A percentile compares a stretch with the other conserved stretches of the same genome.
Conservation (phyloP, 768 basidiomycete genomes). For the Leucocoprinus sp. region DNA sequence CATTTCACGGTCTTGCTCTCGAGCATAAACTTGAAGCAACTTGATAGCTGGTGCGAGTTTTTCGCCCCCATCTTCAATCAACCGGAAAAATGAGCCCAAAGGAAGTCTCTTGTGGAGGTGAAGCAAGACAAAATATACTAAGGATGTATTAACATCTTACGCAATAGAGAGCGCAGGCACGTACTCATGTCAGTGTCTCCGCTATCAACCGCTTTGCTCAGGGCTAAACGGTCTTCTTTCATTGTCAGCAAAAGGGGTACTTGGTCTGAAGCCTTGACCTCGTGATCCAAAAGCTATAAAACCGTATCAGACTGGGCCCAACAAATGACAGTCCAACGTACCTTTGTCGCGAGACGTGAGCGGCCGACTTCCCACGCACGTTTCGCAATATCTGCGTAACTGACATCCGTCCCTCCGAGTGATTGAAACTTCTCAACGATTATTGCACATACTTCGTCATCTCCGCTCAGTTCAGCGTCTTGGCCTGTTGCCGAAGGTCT, state of each 20-base stretch:
- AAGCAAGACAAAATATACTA: constrained; percentile 91
- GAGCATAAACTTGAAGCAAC: constrained; percentile 82
- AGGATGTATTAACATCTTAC: constrained; percentile 2
- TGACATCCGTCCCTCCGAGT: constrained; percentile 70
- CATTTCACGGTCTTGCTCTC: constrained; percentile 87
- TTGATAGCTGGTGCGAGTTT: constrained; percentile 65
- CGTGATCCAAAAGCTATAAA: constrained; percentile 79
- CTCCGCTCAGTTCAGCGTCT: constrained; percentile 52
- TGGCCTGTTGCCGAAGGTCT: constrained; percentile 47
- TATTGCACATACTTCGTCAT: constrained; percentile 68
- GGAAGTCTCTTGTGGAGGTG: constrained; percentile 77
- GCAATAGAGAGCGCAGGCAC: constrained; percentile 13
- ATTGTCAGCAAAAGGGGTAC: constrained; percentile 89
- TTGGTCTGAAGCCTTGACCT: constrained; percentile 81
- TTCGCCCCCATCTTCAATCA: constrained; percentile 86
- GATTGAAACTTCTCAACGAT: constrained; percentile 90
- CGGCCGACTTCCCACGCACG: constrained; percentile 89
- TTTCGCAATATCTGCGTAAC: constrained; percentile 91
- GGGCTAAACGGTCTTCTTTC: constrained; percentile 87
- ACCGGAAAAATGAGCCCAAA: constrained; percentile 87
- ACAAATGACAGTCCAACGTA: constrained; percentile 19
- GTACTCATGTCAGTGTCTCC: constrained; percentile 92
- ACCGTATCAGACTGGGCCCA: not conserved
- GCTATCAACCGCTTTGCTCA: constrained; percentile 86
- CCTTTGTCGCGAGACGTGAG: constrained; percentile 76